Evolutionary conservation across 2,329 filamentous ascomycete species (phyloP), one percentile per base, ranked within the genome.

Genomic region (Calonectria naviculata): DNA sequence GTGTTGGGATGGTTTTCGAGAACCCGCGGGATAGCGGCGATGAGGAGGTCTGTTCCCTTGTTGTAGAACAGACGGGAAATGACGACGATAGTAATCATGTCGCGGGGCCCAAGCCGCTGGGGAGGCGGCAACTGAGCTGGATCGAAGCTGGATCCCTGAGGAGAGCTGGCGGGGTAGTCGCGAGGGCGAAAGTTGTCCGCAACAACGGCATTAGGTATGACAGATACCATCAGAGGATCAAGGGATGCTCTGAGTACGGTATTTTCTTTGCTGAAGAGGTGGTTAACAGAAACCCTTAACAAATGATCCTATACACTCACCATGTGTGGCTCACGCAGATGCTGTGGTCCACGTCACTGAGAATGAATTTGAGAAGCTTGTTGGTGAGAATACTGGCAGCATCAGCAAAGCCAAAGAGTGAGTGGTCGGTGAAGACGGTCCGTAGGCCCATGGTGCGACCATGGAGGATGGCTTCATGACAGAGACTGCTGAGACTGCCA

Each of bases 281-380:
- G 34, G 73, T 83, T 61, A 80, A 75, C 42, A 63, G 29, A 7
- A 58, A 15, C 7, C 34, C 9, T 13, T 17, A 8, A 15, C 38
- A 19, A 61, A 31, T 44, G 5, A 1, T 12, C 24, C 10, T 10
- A 19, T 8, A 52, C 28, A 74, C 88, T 74, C 85, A 97, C 95
- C 96, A 98, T 44, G 97, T 99, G 86, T 99, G 95, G 84, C 95
- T 98, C 78, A 99, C 97, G 80, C 97, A 99, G 56, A 99, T 97
- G 72, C 97, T 95, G 87, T 99, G 97, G 80, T 98, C 97, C 17
- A 99, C 95, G 81, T 99, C 97, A 81, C 96, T 98, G 74, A 99
- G 83, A 0, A 92, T 96, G 80, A 99, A 99, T 82, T 99, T 99
- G 67, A 99, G 88, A 44, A 99, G 87, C 85, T 99, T 99, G 82